Base-by-base conservation (phyloP, 768 basidiomycete genomes). In the Leccinum boreale region DNA sequence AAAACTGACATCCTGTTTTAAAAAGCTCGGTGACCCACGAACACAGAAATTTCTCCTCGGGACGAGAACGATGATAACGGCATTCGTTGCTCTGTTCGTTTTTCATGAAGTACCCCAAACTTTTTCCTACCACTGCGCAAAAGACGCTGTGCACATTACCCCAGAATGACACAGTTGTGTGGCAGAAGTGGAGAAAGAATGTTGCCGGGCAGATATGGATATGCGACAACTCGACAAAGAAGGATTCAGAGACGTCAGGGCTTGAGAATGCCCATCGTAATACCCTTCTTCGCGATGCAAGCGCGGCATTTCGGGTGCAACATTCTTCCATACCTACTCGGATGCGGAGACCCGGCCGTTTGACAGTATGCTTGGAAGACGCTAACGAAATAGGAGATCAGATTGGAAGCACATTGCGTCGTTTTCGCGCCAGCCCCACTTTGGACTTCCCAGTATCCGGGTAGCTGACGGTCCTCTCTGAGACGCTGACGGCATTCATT, bases 101-200 rank as follows among this genome's bases (percentile, higher is more conserved):
- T 60, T 62, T 21, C 59, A 58, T n/a, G 35, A 48, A 5, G 57
- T 55, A 2, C 0, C 47, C 7, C 29, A 28, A 58, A 5, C 65
- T 64, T 12, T 28, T 26, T 26, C 14, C 39, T 4, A 1, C 1
- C 2, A 26, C 51, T 9, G 46, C 65, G 49, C 15, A 64, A 7
- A 69, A 60, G 26, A 55, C 35, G 1, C 28, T 68, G 14, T 46
- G 36, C 26, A 26, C 15, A 1, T 53, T 70, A 15, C 36, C 65
- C 24, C 60, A 63, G 1, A 68, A 68, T 14, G 63, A 70, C 17
- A 68, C 67, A 0, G 4, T 11, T 2, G 67, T 68, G 14, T 68
- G 67, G 67, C 33, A 57, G 10, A 51, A 1, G 33, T 68, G 68
- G 68, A 65, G 58, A 50, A 23, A 59, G 45, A 67, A 55, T 51